A percentile compares a stretch with the other conserved stretches of the same genome.
phyloP scores from a whole-genome alignment of 2,329 filamentous ascomycete genomes.

The Purpureocillium lavendulum region DNA sequence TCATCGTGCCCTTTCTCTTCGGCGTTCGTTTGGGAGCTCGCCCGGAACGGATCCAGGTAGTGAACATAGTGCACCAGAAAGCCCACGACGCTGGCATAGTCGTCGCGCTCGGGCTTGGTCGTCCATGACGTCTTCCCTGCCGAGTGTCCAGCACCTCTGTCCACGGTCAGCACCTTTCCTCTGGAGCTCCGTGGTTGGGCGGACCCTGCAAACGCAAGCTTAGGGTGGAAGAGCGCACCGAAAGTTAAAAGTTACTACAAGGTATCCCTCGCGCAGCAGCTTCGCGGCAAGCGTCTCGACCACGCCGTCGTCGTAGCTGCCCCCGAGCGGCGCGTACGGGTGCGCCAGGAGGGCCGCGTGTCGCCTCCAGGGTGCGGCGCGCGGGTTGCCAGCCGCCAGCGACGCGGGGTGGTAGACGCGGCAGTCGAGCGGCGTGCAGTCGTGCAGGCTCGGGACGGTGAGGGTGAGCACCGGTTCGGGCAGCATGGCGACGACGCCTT shows the following conservation, averaged over 20 bases:
- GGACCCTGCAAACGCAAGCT: too few species aligned
- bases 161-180: constrained; percentile 7
- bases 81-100: constrained; percentile 76
- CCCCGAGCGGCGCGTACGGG: constrained; percentile 83
- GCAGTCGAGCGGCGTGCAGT: constrained; percentile 67
- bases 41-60: constrained; percentile 37
- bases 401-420: constrained; percentile 68
- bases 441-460: constrained; percentile 76
- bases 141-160: constrained; percentile 67
- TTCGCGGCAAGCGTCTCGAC: constrained; percentile 58
- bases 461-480: constrained; percentile 56
- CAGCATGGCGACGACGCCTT: constrained; percentile 31
- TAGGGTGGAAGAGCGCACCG: constrained; percentile 58
- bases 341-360: constrained; percentile 67
- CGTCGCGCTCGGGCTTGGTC: constrained; percentile 67
- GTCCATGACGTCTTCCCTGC: constrained; percentile 82
- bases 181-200: too few species aligned
- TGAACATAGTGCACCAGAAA: constrained; percentile 71
- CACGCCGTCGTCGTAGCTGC: constrained; percentile 73
- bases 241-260: constrained; percentile 90
- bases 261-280: constrained; percentile 60
- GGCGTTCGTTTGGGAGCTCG: background rate
- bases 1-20: constrained; percentile 2
- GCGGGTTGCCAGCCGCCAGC: constrained; percentile 22
- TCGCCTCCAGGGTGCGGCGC: constrained; percentile 31